phyloP scores from a whole-genome alignment of 805 yeast genomes.

The Cyberlindnera amylophila region DNA sequence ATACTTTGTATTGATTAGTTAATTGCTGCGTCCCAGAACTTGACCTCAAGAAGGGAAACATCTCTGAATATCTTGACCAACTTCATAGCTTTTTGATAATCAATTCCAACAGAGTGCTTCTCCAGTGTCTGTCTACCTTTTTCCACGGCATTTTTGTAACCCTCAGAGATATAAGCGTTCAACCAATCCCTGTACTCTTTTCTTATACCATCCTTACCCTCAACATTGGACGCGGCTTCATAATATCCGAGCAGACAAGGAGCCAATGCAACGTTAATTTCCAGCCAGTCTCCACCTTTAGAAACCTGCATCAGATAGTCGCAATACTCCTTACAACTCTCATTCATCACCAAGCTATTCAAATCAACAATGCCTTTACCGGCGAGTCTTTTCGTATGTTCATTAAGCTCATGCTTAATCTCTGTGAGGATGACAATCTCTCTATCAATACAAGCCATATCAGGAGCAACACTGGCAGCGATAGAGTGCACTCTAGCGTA shows the following conservation, averaged over 20 bases:
- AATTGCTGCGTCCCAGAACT: conserved; percentile 59
- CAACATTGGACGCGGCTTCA: conserved; percentile 40
- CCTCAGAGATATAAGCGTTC: conserved; percentile 53
- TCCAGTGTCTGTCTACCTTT: conserved; percentile 50
- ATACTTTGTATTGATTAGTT: too few species aligned
- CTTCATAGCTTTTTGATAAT: conserved; percentile 43
- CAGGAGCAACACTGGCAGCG: conserved; percentile 61
- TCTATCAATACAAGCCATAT: conserved; percentile 44
- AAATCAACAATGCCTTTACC: conserved; percentile 40
- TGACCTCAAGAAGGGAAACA: conserved; percentile 57
- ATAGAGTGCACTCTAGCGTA: conserved; percentile 64
- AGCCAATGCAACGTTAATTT: conserved; percentile 61
- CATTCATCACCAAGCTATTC: conserved; percentile 43
- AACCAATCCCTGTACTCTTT: conserved; percentile 48
- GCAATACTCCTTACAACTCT: conserved; percentile 58
- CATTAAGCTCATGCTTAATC: conserved; percentile 51
- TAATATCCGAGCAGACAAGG: conserved; percentile 73
- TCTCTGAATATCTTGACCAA: conserved; percentile 55
- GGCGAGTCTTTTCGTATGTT: conserved; percentile 50
- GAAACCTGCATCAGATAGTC: conserved; percentile 56
- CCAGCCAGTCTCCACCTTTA: conserved; percentile 53
- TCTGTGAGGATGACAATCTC: conserved; percentile 48
- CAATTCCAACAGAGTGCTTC: conserved; percentile 36
- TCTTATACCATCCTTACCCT: conserved; percentile 30
- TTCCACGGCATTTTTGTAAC: conserved; percentile 51